Conservation (phyloP, 192 early-diverging fungal genomes). For the Podila epicladia region DNA sequence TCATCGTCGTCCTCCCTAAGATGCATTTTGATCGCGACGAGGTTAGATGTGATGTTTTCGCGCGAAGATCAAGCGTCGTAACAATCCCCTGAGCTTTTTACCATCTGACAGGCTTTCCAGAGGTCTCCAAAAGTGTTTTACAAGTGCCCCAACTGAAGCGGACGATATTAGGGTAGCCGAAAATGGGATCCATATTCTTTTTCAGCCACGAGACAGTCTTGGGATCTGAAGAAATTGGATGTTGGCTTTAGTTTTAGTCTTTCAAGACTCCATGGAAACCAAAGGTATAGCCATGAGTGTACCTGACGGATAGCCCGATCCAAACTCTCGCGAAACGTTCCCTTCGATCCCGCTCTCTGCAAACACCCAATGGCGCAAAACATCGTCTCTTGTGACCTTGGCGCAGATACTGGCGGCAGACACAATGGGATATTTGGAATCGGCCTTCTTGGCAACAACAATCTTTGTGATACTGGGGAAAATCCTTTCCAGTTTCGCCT, state of each 20-base stretch:
- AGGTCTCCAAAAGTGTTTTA: slow-evolving; percentile 73
- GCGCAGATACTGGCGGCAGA: slow-evolving; percentile 96
- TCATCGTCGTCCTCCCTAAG: slow-evolving; percentile 38
- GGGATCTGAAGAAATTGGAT: slow-evolving; percentile 70
- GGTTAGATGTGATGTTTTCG: neutral
- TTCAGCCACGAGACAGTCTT: slow-evolving; percentile 91
- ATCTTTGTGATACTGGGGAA: slow-evolving; percentile 83
- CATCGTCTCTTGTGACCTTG: slow-evolving; percentile 85
- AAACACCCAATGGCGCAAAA: slow-evolving; percentile 73
- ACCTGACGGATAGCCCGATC: slow-evolving; percentile 93
- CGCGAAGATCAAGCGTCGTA: neutral
- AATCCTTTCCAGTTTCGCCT: slow-evolving; percentile 72
- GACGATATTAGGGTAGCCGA: slow-evolving; percentile 92
- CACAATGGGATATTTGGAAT: slow-evolving; percentile 92
- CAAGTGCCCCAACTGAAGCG: slow-evolving; percentile 97
- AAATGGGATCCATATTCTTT: slow-evolving; percentile 80
- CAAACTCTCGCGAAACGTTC: slow-evolving; percentile 68
- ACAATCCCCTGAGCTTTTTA: slow-evolving; percentile 1
- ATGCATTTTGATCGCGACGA: neutral
- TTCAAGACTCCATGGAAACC: neutral
- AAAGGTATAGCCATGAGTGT: neutral
- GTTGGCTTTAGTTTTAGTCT: neutral
- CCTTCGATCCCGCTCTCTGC: slow-evolving; percentile 62
- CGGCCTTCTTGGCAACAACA: slow-evolving; percentile 94
- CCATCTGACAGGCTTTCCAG: slow-evolving; percentile 68